Percentiles rank a stretch among this genome's conserved stretches.
Evolutionary conservation across 1,284 basidiomycete species (phyloP).

Genomic region (Omphalotus olearius): DNA sequence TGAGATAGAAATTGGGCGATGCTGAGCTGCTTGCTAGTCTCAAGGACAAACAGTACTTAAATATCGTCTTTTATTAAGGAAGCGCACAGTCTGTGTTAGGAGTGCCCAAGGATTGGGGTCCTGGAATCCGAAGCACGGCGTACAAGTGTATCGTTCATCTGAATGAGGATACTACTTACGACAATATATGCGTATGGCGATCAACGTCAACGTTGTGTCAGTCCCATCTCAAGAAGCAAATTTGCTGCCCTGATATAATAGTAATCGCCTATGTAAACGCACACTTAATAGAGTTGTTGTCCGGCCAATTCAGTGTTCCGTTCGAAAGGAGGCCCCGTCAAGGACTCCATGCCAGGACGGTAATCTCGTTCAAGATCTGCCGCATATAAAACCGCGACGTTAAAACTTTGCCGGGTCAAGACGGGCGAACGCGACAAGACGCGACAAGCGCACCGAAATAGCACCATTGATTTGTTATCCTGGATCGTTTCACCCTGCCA

Average conservation of each 20-base stretch:
- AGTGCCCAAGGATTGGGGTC: too few relatives aligned
- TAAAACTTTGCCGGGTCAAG: not conserved
- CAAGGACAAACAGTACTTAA: too few relatives aligned
- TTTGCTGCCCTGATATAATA: slow-evolving; percentile 42
- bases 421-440: not conserved
- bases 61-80: too few relatives aligned
- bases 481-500: slow-evolving; percentile 48
- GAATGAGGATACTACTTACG: too few relatives aligned
- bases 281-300: slow-evolving; percentile 54
- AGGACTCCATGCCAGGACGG: slow-evolving; percentile 50
- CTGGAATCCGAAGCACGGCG: too few relatives aligned
- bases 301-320: slow-evolving; percentile 59
- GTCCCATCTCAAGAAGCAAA: slow-evolving; percentile 32
- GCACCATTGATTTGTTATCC: slow-evolving; percentile 32
- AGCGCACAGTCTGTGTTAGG: too few relatives aligned
- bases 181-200: too few relatives aligned
- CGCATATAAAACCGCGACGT: too few relatives aligned
- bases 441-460: slow-evolving; percentile 32
- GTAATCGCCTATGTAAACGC: slow-evolving; percentile 45
- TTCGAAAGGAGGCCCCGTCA: slow-evolving; percentile 63
- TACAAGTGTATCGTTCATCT: too few relatives aligned
- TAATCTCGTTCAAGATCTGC: slow-evolving; percentile 49
- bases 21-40: too few relatives aligned
- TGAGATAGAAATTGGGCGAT: too few relatives aligned
- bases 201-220: slow-evolving; percentile 31